Base-by-base conservation (phyloP, 352 stramenopile genomes). In the Phytophthora cryptogea region DNA sequence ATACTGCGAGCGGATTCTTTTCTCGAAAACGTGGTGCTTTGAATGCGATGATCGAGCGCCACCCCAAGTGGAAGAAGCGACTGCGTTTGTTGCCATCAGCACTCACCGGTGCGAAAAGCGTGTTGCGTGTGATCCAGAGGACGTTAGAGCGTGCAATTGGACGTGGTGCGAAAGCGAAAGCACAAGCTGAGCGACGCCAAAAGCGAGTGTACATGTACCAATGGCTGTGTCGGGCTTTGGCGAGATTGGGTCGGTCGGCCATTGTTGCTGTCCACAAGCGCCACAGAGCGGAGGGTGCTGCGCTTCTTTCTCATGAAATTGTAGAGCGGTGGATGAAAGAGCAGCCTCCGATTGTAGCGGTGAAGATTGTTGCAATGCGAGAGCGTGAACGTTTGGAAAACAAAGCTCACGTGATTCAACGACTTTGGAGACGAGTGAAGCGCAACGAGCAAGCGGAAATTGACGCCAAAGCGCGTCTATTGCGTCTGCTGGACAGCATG, bases 381-480 rank as follows among this genome's bases (percentile, higher is more conserved):
- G 44, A 66, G 27, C 40, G n/a, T 20, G 53, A 63, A 31, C 50
- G 48, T 3, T 32, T 55, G 14, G 14, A 1, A 9, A 52, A 20
- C 5, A 28, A 32, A 30, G 67, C 53, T 9, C 16, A 39, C 1
- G 39, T 59, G 27, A 75, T 79, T 3, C 70, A 82, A 39, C 51
- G 58, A 30, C 32, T 59, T 2, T 78, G 67, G 73, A 57, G 57
- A 27, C 41, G 44, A 0, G n/a, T 54, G 17, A 65, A 62, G 31
- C 28, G 41, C 14, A 65, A 47, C 13, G 52, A 68, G 2, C 36
- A 52, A 33, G 33, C 53, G 0, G 26, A 23, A 1, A 13, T 52
- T 0, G 69, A 81, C 6, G 56, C 51, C 1, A 79, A 77, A 55
- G 39, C 9, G 2, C 53, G 63, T 2, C n/a, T 82, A 11, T n/a